phyloP scores from a whole-genome alignment of 1,284 basidiomycete species.

The Malassezia vespertilionis region DNA sequence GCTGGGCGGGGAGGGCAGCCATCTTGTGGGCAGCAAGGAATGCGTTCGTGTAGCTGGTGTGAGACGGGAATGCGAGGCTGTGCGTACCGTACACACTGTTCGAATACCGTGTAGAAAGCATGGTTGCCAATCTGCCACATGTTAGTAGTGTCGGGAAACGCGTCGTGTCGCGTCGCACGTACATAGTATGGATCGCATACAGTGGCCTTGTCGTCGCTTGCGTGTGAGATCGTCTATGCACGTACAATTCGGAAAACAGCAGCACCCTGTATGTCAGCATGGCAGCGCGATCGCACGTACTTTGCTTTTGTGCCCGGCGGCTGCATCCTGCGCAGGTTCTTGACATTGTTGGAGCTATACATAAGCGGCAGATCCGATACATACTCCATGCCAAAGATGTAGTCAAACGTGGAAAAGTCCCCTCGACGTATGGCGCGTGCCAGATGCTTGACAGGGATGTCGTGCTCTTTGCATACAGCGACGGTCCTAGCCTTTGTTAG shows the following conservation, averaged over 20 bases:
- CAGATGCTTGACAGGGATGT: conserved; percentile 47
- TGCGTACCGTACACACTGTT: conserved; percentile 49
- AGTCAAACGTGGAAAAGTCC: conserved; percentile 50
- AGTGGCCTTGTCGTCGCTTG: conserved; percentile 17
- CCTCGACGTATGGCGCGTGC: conserved; percentile 46
- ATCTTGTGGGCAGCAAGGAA: conserved; percentile 15
- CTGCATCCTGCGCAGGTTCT: conserved; percentile 44
- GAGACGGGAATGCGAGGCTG: conserved; percentile 21
- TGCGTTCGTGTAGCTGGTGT: conserved; percentile 18
- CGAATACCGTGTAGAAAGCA: conserved; percentile 33
- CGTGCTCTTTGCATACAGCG: conserved; percentile 48
- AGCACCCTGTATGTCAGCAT: conserved; percentile 2
- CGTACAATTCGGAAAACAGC: conserved; percentile 14
- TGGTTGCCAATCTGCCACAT: conserved; percentile 10
- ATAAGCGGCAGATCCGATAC: neutral
- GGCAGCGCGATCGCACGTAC: conserved; percentile 4
- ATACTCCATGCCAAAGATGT: conserved; percentile 51
- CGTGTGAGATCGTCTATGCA: neutral
- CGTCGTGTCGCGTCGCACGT: neutral
- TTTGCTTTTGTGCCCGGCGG: conserved; percentile 32
- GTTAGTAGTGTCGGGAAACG: neutral
- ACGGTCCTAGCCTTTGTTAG: conserved; percentile 48
- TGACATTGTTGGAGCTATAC: conserved; percentile 43
- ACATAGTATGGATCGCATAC: conserved; percentile 19
- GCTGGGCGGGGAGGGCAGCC: conserved; percentile 4